Conservation (phyloP, 2,329 filamentous ascomycete genomes). For the Elsinoe ampelina region DNA sequence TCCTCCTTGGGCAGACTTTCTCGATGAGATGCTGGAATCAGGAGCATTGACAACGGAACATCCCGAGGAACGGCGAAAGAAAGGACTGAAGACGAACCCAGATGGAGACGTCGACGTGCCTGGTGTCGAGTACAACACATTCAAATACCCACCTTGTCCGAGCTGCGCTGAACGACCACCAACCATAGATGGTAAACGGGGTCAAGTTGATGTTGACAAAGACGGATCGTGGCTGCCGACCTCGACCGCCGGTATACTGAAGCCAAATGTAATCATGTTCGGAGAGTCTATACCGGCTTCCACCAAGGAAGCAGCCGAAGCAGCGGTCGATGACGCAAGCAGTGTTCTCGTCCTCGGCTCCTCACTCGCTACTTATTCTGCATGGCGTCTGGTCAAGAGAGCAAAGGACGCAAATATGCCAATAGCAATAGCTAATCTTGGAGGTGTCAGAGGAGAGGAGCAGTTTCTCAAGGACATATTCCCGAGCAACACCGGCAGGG, state of each 20-base stretch:
- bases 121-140: constrained; percentile 76
- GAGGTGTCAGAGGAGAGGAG: constrained; percentile 75
- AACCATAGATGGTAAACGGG: constrained; percentile 44
- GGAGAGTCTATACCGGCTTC: constrained; percentile 68
- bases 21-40: constrained; percentile 59
- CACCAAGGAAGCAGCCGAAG: constrained; percentile 69
- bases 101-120: constrained; percentile 92
- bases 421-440: constrained; percentile 79
- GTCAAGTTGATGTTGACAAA: constrained; percentile 58
- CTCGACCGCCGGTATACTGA: constrained; percentile 62
- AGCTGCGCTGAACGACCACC: constrained; percentile 61
- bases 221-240: constrained; percentile 68
- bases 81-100: constrained; percentile 75
- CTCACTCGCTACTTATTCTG: constrained; percentile 88
- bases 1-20: constrained; percentile 72
- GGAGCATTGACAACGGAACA: constrained; percentile 74
- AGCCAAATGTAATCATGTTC: constrained; percentile 94
- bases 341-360: constrained; percentile 75
- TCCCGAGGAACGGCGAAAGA: constrained; percentile 55
- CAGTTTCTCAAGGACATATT: constrained; percentile 53
- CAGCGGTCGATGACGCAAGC: constrained; percentile 66
- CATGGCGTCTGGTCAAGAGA: constrained; percentile 78
- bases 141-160: constrained; percentile 84
- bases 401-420: constrained; percentile 76
- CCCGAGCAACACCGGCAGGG: constrained; percentile 29